Conservation (phyloP, 2,329 filamentous ascomycete genomes). For the Coniella lustricola region DNA sequence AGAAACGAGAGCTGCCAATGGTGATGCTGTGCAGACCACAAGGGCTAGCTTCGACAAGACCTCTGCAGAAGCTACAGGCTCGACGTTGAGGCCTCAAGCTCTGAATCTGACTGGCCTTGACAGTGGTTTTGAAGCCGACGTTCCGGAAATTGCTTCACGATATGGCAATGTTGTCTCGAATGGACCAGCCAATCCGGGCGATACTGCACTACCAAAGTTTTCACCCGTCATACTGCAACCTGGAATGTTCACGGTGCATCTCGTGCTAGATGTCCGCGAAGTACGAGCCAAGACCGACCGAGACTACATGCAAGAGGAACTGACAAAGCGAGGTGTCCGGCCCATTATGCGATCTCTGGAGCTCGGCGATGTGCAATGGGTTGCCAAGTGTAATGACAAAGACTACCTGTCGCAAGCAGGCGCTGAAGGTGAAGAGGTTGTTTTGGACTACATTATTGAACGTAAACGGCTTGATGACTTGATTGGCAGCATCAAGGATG, state of each 20-base stretch:
- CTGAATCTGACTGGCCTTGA: background rate
- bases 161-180: slow-evolving; percentile 36
- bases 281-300: slow-evolving; percentile 65
- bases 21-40: slow-evolving; percentile 1
- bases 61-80: background rate
- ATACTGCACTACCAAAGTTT: slow-evolving; percentile 37
- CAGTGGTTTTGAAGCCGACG: slow-evolving; percentile 12
- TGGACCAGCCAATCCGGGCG: slow-evolving; percentile 24
- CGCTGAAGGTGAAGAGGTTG: slow-evolving; percentile 59
- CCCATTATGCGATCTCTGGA: slow-evolving; percentile 63
- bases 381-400: slow-evolving; percentile 63
- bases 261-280: slow-evolving; percentile 70
- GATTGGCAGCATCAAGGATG: slow-evolving; percentile 73
- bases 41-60: background rate
- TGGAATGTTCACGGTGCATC: slow-evolving; percentile 62
- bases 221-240: slow-evolving; percentile 55
- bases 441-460: slow-evolving; percentile 76
- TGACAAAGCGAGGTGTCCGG: slow-evolving; percentile 57
- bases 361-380: slow-evolving; percentile 71
- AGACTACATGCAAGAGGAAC: slow-evolving; percentile 68
- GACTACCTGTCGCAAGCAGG: slow-evolving; percentile 48
- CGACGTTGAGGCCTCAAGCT: background rate
- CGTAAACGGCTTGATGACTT: slow-evolving; percentile 75
- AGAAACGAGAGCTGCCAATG: slow-evolving; percentile 26
- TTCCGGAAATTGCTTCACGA: slow-evolving; percentile 17